Percentiles rank a stretch among this genome's conserved stretches.
Conservation (phyloP, 2,329 filamentous ascomycete species). For the Beauveria bassiana region DNA sequence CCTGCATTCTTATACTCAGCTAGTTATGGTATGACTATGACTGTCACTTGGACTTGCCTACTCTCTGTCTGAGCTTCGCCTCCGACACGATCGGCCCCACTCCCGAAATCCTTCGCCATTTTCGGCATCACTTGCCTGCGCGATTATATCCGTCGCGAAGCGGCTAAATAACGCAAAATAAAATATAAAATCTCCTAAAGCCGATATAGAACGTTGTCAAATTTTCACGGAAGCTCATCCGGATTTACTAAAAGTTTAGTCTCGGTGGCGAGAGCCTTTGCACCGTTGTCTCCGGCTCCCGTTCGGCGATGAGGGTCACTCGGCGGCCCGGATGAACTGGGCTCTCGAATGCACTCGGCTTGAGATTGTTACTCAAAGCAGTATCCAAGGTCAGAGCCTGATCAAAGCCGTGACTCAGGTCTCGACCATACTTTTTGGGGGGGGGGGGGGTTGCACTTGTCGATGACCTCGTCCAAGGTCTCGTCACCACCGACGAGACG, state of each 20-base stretch:
- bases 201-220: background rate
- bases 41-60: background rate
- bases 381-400: too few species aligned
- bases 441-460: conserved; percentile 27
- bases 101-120: conserved; percentile 1
- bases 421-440: conserved; percentile 68
- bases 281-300: background rate
- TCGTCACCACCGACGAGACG: conserved; percentile 73
- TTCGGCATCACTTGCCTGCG: background rate
- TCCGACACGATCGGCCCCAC: background rate
- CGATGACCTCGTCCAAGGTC: conserved; percentile 73
- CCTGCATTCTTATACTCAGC: background rate
- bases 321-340: too few species aligned
- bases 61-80: background rate
- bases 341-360: too few species aligned
- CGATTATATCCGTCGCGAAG: conserved; percentile 7
- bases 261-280: background rate
- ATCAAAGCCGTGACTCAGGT: conserved; percentile 36
- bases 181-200: background rate
- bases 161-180: background rate
- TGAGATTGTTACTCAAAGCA: too few species aligned
- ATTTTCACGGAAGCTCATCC: background rate
- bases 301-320: too few species aligned
- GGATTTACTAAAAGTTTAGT: background rate
- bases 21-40: background rate